Percentiles rank a stretch among this genome's conserved stretches.
These are phyloP conservation scores for Achaetomium macrosporum DNA, from an alignment of 2,329 filamentous ascomycete genomes.

Conservation along the genomic window DNA sequence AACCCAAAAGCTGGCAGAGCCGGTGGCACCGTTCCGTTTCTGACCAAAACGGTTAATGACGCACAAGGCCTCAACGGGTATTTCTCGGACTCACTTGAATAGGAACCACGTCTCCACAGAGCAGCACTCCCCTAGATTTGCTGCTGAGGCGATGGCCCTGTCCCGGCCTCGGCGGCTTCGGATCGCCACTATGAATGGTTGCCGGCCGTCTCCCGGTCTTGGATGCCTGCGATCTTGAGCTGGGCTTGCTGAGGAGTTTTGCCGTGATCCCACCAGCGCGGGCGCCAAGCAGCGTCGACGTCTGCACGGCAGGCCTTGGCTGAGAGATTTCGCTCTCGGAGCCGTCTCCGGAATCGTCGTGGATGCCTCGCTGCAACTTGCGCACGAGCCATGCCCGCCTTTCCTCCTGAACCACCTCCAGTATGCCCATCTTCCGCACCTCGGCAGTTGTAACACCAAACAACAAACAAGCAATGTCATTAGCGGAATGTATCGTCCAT, in stretches of 20 bases:
- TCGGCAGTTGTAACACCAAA: conserved; percentile 98
- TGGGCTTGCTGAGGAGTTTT: conserved; percentile 77
- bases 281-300: conserved; percentile 59
- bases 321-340: conserved; percentile 34
- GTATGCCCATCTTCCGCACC: conserved; percentile 86
- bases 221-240: conserved; percentile 49
- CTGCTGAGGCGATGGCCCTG: conserved; percentile 60
- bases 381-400: conserved; percentile 82
- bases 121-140: conserved; percentile 66
- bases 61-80: not conserved
- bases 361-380: conserved; percentile 64
- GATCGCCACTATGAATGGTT: conserved; percentile 54
- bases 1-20: conserved; percentile 94
- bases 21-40: conserved; percentile 86
- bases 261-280: conserved; percentile 75
- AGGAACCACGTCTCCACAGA: conserved; percentile 96
- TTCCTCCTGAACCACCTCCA: conserved; percentile 91
- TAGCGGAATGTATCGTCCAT: conserved; percentile 94
- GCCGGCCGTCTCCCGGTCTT: conserved; percentile 58
- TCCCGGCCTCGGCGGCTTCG: conserved; percentile 49
- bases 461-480: conserved; percentile 93
- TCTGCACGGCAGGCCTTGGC: conserved; percentile 35
- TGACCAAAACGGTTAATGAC: conserved; percentile 36
- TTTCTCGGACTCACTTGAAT: conserved; percentile 44
- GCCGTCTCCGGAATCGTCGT: conserved; percentile 39